Conservation (phyloP, 2,329 filamentous ascomycete species). For the Fusarium xyrophilum region DNA sequence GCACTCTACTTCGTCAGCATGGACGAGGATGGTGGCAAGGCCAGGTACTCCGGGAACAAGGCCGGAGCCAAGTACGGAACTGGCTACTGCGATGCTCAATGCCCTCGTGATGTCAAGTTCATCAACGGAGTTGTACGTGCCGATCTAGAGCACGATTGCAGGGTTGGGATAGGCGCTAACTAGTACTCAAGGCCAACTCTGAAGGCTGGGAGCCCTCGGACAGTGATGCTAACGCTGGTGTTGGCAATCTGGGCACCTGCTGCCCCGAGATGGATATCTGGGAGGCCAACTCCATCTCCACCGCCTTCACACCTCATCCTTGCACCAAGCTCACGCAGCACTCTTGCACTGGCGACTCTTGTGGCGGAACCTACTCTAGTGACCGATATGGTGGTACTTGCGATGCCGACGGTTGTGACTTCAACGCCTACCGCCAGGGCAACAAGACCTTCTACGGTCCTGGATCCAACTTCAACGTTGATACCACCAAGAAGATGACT, state of each 20-base stretch:
- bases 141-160: background rate
- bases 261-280: conserved; percentile 70
- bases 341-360: conserved; percentile 58
- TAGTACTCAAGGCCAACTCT: conserved; percentile 53
- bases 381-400: conserved; percentile 68
- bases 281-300: conserved; percentile 71
- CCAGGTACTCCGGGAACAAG: conserved; percentile 58
- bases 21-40: conserved; percentile 63
- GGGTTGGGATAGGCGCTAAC: conserved; percentile 40
- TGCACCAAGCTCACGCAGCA: conserved; percentile 60
- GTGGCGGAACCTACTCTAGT: conserved; percentile 60
- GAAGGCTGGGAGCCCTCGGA: conserved; percentile 59
- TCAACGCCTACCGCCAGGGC: conserved; percentile 73
- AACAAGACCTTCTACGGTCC: conserved; percentile 67
- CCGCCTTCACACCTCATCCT: conserved; percentile 70
- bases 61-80: conserved; percentile 67
- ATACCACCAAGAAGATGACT: conserved; percentile 66
- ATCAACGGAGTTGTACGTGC: conserved; percentile 57
- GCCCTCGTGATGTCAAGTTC: conserved; percentile 63
- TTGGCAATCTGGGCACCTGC: conserved; percentile 61
- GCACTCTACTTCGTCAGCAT: conserved; percentile 72
- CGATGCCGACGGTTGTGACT: conserved; percentile 74
- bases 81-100: conserved; percentile 61
- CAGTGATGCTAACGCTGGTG: conserved; percentile 62
- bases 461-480: conserved; percentile 60